Conservation (phyloP, 2,329 filamentous ascomycete species). For the Colletotrichum sp. region DNA sequence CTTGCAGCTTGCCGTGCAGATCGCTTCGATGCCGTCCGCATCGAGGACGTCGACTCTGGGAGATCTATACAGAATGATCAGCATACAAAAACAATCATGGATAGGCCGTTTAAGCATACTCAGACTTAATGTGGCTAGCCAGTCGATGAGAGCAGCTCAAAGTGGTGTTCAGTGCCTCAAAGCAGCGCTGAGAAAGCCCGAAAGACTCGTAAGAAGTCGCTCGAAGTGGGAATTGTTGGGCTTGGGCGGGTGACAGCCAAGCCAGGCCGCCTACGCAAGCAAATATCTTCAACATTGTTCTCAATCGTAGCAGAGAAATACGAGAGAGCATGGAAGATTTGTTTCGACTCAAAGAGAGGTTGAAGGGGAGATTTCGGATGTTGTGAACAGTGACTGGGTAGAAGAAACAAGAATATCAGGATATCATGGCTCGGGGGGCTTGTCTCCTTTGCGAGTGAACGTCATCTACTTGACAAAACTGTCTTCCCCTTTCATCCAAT, state of each 20-base stretch:
- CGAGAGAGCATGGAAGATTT: no score
- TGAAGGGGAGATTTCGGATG: no score
- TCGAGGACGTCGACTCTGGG: background rate
- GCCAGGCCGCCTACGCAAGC: background rate
- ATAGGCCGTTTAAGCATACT: background rate
- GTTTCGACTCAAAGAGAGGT: no score
- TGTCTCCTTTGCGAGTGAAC: no score
- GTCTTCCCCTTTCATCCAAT: no score
- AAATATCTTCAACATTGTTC: background rate
- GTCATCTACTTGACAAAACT: no score
- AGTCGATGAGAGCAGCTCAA: background rate
- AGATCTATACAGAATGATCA: background rate
- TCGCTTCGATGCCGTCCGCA: background rate
- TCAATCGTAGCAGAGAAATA: background rate
- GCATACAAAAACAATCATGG: background rate
- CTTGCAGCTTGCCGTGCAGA: background rate
- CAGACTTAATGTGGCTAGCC: background rate
- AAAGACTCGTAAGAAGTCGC: background rate
- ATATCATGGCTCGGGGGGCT: no score
- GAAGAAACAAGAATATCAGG: no score
- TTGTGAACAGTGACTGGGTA: no score
- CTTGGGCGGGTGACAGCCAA: background rate
- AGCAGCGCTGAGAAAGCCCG: background rate
- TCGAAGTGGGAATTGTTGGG: background rate
- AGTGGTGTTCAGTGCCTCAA: background rate